Evolutionary conservation across 345 rosid species (phyloP), one percentile per base, ranked within the genome.

Genomic region (Psidium guajava): DNA sequence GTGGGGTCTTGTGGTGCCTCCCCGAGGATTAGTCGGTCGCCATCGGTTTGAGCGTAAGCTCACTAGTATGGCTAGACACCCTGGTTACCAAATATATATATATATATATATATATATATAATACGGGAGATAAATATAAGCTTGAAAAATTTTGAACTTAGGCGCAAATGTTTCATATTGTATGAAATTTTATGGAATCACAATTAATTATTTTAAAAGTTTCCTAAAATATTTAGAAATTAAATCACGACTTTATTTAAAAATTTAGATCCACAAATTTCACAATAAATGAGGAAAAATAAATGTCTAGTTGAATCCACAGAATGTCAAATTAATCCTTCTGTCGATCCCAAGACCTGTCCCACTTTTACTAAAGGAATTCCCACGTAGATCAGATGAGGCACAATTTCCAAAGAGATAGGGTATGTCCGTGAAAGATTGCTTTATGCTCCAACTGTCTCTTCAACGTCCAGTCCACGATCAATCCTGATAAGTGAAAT

Each of bases 221-320:
- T 61, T 61, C 15, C 40, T 0, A 14, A 5, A 7, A 28, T 61
- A 61, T 18, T 61, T 61, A 27, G 11, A 61, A 61, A 0, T 1
- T 27, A 0, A 28, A 14, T 28, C 5, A 5, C 18, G 0, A 0
- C 22, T 61, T 8, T 2, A 4, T 28, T 59, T 6, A 14, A 32
- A 14, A 59, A 36, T 13, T 14, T 32, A 61, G 16, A 3, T 6
- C 6, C 44, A 16, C 47, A 2, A 16, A 20, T 18, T 69, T 69
- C 47, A 8, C 24, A 16, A 20, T 3, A 18, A 36, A 16, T 8
- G 13, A 69, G 77, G 77, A 18, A 69, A 32, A 69, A 18, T 4
- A 16, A 69, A 8, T 69, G 25, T 4, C 80, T 2, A 18, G 13
- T 4, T 9, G 24, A 69, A 13, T 36, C 80, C 0, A 69, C 25